phyloP scores from a whole-genome alignment of 2,329 filamentous ascomycete genomes.

The Scytalidium sp. region DNA sequence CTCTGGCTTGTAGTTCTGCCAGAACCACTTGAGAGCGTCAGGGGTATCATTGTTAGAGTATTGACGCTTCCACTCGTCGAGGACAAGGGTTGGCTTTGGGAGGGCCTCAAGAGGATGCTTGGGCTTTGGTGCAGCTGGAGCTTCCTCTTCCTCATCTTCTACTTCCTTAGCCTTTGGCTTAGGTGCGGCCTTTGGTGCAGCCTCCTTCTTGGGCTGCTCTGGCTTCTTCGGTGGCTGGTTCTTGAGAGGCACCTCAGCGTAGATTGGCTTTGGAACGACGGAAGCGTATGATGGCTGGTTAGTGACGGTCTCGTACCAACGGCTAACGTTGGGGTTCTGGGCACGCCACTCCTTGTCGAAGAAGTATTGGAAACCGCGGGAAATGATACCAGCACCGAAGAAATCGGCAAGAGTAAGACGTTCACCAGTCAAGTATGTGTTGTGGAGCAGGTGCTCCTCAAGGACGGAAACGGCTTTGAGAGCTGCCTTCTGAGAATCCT shows the following conservation, averaged over 20 bases:
- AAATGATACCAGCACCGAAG: slow-evolving; percentile 75
- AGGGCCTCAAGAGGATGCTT: slow-evolving; percentile 95
- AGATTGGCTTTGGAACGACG: slow-evolving; percentile 70
- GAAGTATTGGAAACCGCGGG: slow-evolving; percentile 89
- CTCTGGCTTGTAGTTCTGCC: slow-evolving; percentile 89
- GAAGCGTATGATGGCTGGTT: slow-evolving; percentile 89
- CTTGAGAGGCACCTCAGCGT: slow-evolving; percentile 78
- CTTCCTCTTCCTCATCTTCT: slow-evolving; percentile 59
- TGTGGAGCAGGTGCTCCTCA: slow-evolving; percentile 84
- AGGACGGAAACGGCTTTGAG: slow-evolving; percentile 68
- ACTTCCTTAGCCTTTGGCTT: slow-evolving; percentile 59
- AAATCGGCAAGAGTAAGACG: slow-evolving; percentile 95
- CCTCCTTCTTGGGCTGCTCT: slow-evolving; percentile 66
- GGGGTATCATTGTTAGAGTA: slow-evolving; percentile 95
- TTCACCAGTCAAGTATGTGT: slow-evolving; percentile 98
- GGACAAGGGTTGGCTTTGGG: slow-evolving; percentile 71
- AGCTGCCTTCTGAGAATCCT: slow-evolving; percentile 70
- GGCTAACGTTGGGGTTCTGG: slow-evolving; percentile 78
- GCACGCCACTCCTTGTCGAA: slow-evolving; percentile 87
- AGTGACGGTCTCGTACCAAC: slow-evolving; percentile 93
- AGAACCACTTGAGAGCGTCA: slow-evolving; percentile 93
- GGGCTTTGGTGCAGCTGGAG: slow-evolving; percentile 70
- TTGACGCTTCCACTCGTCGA: slow-evolving; percentile 98
- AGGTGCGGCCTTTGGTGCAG: slow-evolving; percentile 40
- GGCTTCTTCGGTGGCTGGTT: slow-evolving; percentile 75